Conservation (phyloP, 805 yeast species). For the Blastobotrys chiropterorum region DNA sequence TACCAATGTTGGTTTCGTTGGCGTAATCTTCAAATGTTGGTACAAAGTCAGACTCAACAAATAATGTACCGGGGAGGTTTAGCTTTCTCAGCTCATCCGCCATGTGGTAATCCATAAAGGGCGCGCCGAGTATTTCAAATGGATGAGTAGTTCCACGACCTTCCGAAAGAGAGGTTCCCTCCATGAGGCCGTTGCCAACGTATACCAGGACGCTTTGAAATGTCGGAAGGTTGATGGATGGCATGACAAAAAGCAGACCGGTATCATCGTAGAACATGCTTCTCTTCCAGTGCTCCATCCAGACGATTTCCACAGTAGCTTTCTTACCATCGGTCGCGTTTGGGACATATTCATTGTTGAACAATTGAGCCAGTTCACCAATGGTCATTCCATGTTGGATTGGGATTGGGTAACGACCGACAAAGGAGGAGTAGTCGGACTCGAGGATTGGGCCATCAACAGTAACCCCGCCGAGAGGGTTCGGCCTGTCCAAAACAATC, state of each 20-base stretch:
- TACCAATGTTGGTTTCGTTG: conserved; percentile 5
- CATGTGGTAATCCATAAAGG: conserved; percentile 9
- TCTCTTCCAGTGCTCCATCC: conserved; percentile 12
- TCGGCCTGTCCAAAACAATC: conserved; percentile 11
- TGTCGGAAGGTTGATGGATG: conserved; percentile 12
- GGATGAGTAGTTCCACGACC: conserved; percentile 14
- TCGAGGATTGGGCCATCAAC: conserved; percentile 13
- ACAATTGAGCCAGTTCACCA: conserved; percentile 11
- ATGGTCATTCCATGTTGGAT: conserved; percentile 10
- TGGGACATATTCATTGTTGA: conserved; percentile 8
- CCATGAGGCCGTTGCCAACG: conserved; percentile 12
- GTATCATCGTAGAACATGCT: conserved; percentile 12
- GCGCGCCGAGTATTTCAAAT: conserved; percentile 12
- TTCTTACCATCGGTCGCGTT: conserved; percentile 1
- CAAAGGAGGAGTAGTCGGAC: conserved; percentile 9
- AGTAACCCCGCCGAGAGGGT: conserved; percentile 9
- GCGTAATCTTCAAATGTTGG: conserved; percentile 9
- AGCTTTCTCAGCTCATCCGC: conserved; percentile 3
- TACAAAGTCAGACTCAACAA: conserved; percentile 9
- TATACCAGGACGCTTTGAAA: conserved; percentile 9
- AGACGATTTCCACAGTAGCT: conserved; percentile 6
- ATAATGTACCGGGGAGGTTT: conserved; percentile 5
- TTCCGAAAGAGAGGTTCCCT: conserved; percentile 9
- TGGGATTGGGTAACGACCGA: conserved; percentile 11
- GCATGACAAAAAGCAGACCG: conserved; percentile 9